Base-by-base conservation (phyloP, 352 stramenopile species). In the Globisporangium yorkense region DNA sequence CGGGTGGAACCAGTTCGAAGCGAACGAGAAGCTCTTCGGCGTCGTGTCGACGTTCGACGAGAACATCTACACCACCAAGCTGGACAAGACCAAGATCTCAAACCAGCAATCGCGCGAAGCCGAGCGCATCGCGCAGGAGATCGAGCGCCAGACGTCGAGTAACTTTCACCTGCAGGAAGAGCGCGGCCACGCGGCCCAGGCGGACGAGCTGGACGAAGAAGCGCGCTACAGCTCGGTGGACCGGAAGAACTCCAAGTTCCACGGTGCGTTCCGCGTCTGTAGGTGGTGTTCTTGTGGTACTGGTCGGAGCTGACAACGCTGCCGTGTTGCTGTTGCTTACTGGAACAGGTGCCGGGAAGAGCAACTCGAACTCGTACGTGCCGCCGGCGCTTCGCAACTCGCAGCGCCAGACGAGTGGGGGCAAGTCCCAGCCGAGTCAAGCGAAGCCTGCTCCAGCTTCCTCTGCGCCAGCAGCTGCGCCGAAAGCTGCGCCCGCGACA, bases 121-220 rank as follows among this genome's bases (percentile, higher is more conserved):
- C 3, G 96, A 98, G 67, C 82, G 89, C 31, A 82, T 99, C 43
- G 97, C 97, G 20, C 76, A 80, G 39, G 92, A 98, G 69, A 99
- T 99, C 70, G 94, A 99, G 68, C 75, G 73, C 21, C 87, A 97
- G 61, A 80, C 78, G 5, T 84, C 85, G 50, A 77, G 71, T 47
- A 99, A 99, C 66, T 94, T 97, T 45, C 96, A 99, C 66, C 61
- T 99, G 47, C 79, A 93, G 39, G 96, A 99, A 75, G 97, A 99
- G 66, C 88, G 96, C 37, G 89, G 89, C 55, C 81, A 96, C 50
- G 62, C 71, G 6, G 68, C 63, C 16, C 57, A 64, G 35, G 61
- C 75, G 37, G 61, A 97, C 58, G 75, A 86, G 15, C 87, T 96
- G 54, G 95, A 98, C 61, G 96, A 99, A 67, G 97, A 99, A 66